Base-by-base conservation (phyloP, 75 land plant genomes). In the Cunninghamia lanceolata region DNA sequence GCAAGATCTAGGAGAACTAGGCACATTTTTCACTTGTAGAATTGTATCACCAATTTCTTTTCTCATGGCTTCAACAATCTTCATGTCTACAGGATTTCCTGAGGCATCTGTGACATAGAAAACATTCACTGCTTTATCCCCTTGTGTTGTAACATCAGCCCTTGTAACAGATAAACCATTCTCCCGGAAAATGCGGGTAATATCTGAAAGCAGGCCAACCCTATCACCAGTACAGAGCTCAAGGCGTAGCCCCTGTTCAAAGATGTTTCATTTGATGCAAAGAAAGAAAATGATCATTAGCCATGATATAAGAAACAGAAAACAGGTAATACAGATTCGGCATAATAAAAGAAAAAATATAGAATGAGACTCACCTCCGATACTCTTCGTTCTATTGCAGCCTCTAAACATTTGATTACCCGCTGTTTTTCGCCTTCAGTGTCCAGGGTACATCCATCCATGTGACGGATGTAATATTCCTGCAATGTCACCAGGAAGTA, bases 381-480 rank as follows among this genome's bases (percentile, higher is more conserved):
- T 34, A 94, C 94, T 21, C 99, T 89, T 28, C 99, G 89, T 36
- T 91, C 88, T 28, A 97, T 97, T 16, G 98, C 99, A 39, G 99
- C 98, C 84, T 95, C 94, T 10, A 97, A 85, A 82, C 98, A 96
- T 80, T 91, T 89, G 28, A 95, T 87, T 9, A 95, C 91, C 50
- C 88, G 54, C 6, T 95, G 88, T 66, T 85, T 90, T 70, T 96
- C 99, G 6, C 87, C 88, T n/a, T 94, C 92, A 2, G 93, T 84
- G 53, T 89, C 90, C 13, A 96, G 84, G 15, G 94, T 88, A 32
- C 87, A 86, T 0, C 98, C 99, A 88, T 97, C 95, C 42, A 92
- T 75, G 38, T 93, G 96, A 32, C 99, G 87, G 11, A 97, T 90
- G 66, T 89, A 97, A 34, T 92, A 97, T 59, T 97, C 99, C 99